Evolutionary conservation across 2,329 filamentous ascomycete species (phyloP), one percentile per base, ranked within the genome.

Genomic region (Pseudogymnoascus sp.): DNA sequence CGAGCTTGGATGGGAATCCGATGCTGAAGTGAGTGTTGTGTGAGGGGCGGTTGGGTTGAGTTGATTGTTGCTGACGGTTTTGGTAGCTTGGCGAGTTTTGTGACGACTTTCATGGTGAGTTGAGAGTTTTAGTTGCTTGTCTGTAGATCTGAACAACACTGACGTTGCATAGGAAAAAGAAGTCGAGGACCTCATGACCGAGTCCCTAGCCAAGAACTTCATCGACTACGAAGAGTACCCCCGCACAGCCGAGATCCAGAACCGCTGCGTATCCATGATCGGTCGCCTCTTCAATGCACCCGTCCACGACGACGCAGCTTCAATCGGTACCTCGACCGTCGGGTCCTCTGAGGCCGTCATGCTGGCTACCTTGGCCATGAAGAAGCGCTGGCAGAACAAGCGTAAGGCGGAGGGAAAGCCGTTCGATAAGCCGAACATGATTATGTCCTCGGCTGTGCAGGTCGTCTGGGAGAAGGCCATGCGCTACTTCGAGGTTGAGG

Each of bases 381-480:
- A 97, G 84, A 91, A 88, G 79, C 85, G 88, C 71, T 97, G 93
- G 93, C 87, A 90, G 79, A 92, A 94, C 75, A 87, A 87, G 77
- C 87, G 91, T 70, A 84, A 88, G 74, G 91, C 89, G 4, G 90
- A 85, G 69, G 92, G 92, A 65, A 94, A 95, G 79, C 84, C 91
- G 62, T 84, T 75, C 65, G 90, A 92, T 66, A 83, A 83, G 50
- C 93, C 93, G 63, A 97, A 97, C 77, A 88, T 97, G 66, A 79
- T 97, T 80, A 97, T 97, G 93, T 94, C 90, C 70, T 91, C 90
- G 25, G 92, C 93, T 33, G 93, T 97, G 1, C 93, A 97, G 77
- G 93, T 97, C 42, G 96, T 92, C 81, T 97, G 92, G 92, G 92
- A 97, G 76, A 97, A 97, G 80, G 88, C 89, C 0, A 85, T 88